Evolutionary conservation across 2,329 filamentous ascomycete genomes (phyloP).

Genomic region (Verticillium longisporum): DNA sequence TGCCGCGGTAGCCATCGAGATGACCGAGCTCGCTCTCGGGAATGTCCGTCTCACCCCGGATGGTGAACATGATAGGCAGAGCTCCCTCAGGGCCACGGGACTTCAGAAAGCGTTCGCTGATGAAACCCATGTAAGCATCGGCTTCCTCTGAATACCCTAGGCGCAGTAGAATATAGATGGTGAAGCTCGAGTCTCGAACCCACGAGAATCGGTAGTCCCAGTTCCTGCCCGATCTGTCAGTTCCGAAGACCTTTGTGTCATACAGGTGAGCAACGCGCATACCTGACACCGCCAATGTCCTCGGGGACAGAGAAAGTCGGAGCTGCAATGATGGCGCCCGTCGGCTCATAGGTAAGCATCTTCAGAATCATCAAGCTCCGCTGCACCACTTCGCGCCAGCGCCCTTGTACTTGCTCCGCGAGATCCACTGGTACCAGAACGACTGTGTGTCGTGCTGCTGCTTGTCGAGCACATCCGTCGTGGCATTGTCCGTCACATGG

Average conservation of each 20-base stretch:
- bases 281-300: constrained; percentile 57
- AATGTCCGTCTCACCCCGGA: constrained; percentile 67
- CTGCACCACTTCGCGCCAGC: constrained; percentile 65
- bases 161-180: constrained; percentile 69
- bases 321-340: constrained; percentile 68
- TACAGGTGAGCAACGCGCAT: constrained; percentile 3
- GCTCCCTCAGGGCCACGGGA: constrained; percentile 53
- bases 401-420: constrained; percentile 61
- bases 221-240: constrained; percentile 31
- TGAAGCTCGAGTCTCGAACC: constrained; percentile 73
- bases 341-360: constrained; percentile 71
- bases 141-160: constrained; percentile 71
- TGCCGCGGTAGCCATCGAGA: constrained; percentile 65
- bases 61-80: constrained; percentile 77
- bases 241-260: background rate
- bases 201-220: constrained; percentile 74
- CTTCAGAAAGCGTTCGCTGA: constrained; percentile 61
- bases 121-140: constrained; percentile 73
- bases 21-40: constrained; percentile 63
- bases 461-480: constrained; percentile 47
- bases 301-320: constrained; percentile 75
- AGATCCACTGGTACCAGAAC: constrained; percentile 71
- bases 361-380: constrained; percentile 70
- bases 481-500: constrained; percentile 52
- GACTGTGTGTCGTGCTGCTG: constrained; percentile 64